A percentile compares a stretch with the other conserved stretches of the same genome.
Conservation (phyloP, 2,329 filamentous ascomycete genomes). For the Microcyclospora tardicrescens region DNA sequence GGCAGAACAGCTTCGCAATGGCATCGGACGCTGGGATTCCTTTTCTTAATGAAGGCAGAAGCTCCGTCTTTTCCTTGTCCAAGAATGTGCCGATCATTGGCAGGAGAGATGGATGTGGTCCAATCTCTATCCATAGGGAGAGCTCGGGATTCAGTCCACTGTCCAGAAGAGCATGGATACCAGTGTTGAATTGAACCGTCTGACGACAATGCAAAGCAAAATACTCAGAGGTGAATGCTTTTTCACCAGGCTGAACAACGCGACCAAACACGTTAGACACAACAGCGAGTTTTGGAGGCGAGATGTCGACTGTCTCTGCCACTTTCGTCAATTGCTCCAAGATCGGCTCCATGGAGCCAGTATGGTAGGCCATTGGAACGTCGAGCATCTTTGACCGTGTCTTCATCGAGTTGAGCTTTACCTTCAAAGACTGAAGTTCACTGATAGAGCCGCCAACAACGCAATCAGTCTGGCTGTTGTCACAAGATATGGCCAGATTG, state of each 20-base stretch:
- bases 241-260: slow-evolving; percentile 4
- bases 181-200: slow-evolving; percentile 5
- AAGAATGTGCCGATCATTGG: slow-evolving; percentile 3
- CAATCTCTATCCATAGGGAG: slow-evolving; percentile 7
- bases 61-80: too few relatives aligned
- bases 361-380: slow-evolving; percentile 8
- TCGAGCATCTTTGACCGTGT: slow-evolving; percentile 8
- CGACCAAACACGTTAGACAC: slow-evolving; percentile 8
- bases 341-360: neutral
- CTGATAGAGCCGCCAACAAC: slow-evolving; percentile 11
- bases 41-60: too few relatives aligned
- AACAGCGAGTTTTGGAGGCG: slow-evolving; percentile 3
- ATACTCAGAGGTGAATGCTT: slow-evolving; percentile 3
- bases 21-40: too few relatives aligned
- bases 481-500: slow-evolving; percentile 11
- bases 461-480: slow-evolving; percentile 13
- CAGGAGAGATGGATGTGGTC: slow-evolving; percentile 6
- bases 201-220: slow-evolving; percentile 5
- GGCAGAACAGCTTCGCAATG: too few relatives aligned
- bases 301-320: slow-evolving; percentile 3
- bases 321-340: slow-evolving; percentile 1
- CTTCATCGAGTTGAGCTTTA: slow-evolving; percentile 2
- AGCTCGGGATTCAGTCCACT: neutral
- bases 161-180: slow-evolving; percentile 3
- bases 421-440: slow-evolving; percentile 1